A percentile compares a stretch with the other conserved stretches of the same genome.
Conservation (phyloP, 208 protist species). For the Endotrypanum monterogeii region DNA sequence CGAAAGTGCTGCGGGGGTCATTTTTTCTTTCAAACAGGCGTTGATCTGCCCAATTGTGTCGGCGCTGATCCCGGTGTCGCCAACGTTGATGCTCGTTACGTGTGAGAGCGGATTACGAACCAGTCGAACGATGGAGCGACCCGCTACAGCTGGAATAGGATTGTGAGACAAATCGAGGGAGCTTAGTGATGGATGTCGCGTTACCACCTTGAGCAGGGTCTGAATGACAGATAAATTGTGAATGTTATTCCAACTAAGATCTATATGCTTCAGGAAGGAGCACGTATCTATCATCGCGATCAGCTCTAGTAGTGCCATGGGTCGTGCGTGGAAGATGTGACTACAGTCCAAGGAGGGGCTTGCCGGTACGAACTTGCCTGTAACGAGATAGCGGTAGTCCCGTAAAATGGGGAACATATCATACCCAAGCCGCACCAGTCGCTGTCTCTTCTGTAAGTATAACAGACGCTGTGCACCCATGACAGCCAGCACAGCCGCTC, state of each 20-base stretch:
- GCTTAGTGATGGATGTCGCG: constrained; percentile 51
- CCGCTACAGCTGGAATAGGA: constrained; percentile 77
- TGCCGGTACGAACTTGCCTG: constrained; percentile 47
- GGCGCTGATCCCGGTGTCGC: constrained; percentile 52
- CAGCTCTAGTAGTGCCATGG: constrained; percentile 61
- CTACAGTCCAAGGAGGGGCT: constrained; percentile 55
- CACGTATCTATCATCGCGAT: constrained; percentile 71
- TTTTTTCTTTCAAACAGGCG: constrained; percentile 58
- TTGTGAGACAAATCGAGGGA: constrained; percentile 77
- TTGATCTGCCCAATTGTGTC: constrained; percentile 72
- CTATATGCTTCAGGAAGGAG: constrained; percentile 48
- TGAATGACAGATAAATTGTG: constrained; percentile 70
- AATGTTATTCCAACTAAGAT: constrained; percentile 83
- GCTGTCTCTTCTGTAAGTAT: constrained; percentile 55
- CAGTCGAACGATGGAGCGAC: constrained; percentile 64
- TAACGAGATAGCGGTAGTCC: constrained; percentile 70
- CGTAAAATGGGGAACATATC: constrained; percentile 45
- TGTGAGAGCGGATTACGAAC: constrained; percentile 65
- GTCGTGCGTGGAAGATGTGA: constrained; percentile 57
- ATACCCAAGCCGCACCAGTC: constrained; percentile 51
- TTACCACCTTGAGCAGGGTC: constrained; percentile 50
- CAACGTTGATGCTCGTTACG: constrained; percentile 55
- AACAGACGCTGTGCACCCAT: constrained; percentile 68
- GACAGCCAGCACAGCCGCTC: constrained; percentile 48
- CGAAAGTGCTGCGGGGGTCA: constrained; percentile 15